Evolutionary conservation across 805 yeast genomes (phyloP).

Genomic region (Alloascoidea hylecoeti): DNA sequence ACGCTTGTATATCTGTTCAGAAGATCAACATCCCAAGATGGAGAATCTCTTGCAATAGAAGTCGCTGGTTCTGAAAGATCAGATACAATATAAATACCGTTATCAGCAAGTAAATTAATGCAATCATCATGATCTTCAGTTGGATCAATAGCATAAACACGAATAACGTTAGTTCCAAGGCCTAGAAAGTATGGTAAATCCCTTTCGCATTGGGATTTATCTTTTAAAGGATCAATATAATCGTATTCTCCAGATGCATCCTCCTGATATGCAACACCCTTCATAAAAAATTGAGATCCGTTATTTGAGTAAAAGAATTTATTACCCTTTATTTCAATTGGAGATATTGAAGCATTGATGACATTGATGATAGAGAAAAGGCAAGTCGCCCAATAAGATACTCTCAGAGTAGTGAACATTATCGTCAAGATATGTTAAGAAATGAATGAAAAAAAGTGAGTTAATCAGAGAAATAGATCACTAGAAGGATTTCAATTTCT

Average conservation of each 20-base stretch:
- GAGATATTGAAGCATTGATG: too few relatives aligned
- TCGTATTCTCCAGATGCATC: slow-evolving; percentile 28
- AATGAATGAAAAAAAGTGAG: too few relatives aligned
- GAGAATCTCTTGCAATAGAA: slow-evolving; percentile 67
- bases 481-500: too few relatives aligned
- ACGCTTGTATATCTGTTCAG: slow-evolving; percentile 71
- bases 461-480: too few relatives aligned
- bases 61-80: slow-evolving; percentile 79
- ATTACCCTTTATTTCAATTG: slow-evolving; percentile 54
- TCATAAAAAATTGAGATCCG: slow-evolving; percentile 75
- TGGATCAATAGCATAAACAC: slow-evolving; percentile 82
- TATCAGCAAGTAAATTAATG: slow-evolving; percentile 60
- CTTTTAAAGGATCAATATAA: slow-evolving; percentile 68
- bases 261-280: slow-evolving; percentile 82
- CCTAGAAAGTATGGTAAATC: slow-evolving; percentile 64
- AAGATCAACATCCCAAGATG: slow-evolving; percentile 62
- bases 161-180: slow-evolving; percentile 60
- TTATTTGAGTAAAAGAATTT: slow-evolving; percentile 61
- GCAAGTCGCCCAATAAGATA: too few relatives aligned
- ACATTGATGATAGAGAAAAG: too few relatives aligned
- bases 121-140: slow-evolving; percentile 58
- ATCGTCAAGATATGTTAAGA: too few relatives aligned
- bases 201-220: slow-evolving; percentile 53
- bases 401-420: too few relatives aligned
- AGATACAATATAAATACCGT: slow-evolving; percentile 84